Conservation (phyloP, 2,329 filamentous ascomycete genomes). For the Volutella citrinella region DNA sequence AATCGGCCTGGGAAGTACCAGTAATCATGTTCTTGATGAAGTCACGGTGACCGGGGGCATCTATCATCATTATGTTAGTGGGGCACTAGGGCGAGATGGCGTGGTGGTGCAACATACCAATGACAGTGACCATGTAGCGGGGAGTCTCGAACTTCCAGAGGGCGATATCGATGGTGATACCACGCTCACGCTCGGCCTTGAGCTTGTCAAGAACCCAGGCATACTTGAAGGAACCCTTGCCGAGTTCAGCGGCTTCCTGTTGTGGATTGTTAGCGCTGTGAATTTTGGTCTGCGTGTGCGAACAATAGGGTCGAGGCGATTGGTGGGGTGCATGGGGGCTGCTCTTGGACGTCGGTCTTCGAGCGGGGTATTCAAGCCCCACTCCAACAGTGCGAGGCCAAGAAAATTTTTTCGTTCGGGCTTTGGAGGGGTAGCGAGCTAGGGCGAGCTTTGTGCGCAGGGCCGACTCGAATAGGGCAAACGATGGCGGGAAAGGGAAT, state of each 20-base stretch:
- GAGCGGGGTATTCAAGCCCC: too few species aligned
- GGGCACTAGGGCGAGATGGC: not conserved
- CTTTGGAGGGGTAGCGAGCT: too few species aligned
- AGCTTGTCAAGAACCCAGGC: conserved; percentile 99
- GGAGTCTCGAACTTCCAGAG: conserved; percentile 99
- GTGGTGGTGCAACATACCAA: conserved; percentile 59
- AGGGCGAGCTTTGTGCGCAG: too few species aligned
- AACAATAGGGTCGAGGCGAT: conserved; percentile 9
- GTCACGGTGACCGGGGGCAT: conserved; percentile 99
- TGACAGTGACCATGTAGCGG: conserved; percentile 97
- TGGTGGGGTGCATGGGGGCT: conserved; percentile 11
- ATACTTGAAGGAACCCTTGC: conserved; percentile 99
- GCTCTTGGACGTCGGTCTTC: too few species aligned
- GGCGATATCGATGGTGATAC: conserved; percentile 99
- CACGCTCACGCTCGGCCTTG: conserved; percentile 99
- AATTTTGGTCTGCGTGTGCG: too few species aligned
- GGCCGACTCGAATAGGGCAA: conserved; percentile 9
- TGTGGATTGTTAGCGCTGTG: conserved; percentile 17
- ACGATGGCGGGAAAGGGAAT: conserved; percentile 10
- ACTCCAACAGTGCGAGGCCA: too few species aligned
- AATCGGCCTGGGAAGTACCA: conserved; percentile 99
- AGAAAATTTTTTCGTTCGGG: too few species aligned
- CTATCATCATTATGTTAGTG: conserved; percentile 43
- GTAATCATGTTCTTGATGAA: conserved; percentile 99
- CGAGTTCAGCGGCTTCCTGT: conserved; percentile 97